Conservation (phyloP, 768 basidiomycete genomes). For the Tulasnella sp. region DNA sequence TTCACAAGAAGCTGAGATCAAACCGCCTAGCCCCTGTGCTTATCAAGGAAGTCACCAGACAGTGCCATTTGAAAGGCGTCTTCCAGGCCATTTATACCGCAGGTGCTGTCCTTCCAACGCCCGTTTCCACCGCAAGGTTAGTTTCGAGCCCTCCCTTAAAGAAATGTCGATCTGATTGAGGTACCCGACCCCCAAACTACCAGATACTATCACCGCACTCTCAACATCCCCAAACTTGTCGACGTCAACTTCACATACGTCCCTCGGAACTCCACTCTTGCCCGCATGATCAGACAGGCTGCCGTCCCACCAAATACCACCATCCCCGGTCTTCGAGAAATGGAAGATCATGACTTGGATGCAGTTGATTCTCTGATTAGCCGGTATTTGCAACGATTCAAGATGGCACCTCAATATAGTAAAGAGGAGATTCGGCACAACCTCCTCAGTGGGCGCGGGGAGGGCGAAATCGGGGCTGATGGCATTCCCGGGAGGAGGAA, state of each 20-base stretch:
- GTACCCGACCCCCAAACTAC: background rate
- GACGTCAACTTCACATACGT: constrained; percentile 86
- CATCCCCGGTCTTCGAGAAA: constrained; percentile 70
- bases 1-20: constrained; percentile 94
- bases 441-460: constrained; percentile 79
- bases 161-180: background rate
- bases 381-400: constrained; percentile 80
- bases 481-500: constrained; percentile 52
- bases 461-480: constrained; percentile 46
- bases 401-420: constrained; percentile 69
- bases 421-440: constrained; percentile 80
- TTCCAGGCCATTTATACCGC: constrained; percentile 98
- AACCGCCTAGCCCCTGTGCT: constrained; percentile 93
- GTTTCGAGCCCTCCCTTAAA: constrained; percentile 29
- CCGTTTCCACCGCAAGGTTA: constrained; percentile 77
- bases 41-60: constrained; percentile 95
- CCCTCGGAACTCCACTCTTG: constrained; percentile 80
- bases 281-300: constrained; percentile 78
- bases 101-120: constrained; percentile 89
- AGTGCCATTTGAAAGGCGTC: constrained; percentile 79
- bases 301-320: constrained; percentile 50
- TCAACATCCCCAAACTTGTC: constrained; percentile 89
- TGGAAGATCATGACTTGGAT: constrained; percentile 73
- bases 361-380: constrained; percentile 66
- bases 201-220: constrained; percentile 86